phyloP scores from a whole-genome alignment of 1,284 basidiomycete genomes.

The Pterula multifida region DNA sequence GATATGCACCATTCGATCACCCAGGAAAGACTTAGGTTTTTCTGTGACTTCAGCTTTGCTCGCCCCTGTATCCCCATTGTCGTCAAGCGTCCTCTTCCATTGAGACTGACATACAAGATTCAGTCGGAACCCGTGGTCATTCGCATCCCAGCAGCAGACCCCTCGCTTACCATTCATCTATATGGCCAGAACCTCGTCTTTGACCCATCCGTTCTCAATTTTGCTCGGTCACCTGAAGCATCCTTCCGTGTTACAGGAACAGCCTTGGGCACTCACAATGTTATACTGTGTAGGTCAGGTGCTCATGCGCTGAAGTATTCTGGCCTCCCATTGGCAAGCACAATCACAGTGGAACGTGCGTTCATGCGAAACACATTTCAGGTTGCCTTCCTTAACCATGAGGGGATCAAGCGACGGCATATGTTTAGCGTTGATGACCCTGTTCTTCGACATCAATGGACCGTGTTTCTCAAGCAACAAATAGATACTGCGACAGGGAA shows the following conservation, averaged over 20 bases:
- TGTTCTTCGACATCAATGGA: conserved; percentile 66
- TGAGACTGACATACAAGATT: conserved; percentile 69
- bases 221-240: conserved; percentile 63
- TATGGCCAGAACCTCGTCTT: conserved; percentile 79
- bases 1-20: conserved; percentile 71
- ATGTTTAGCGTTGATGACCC: conserved; percentile 86
- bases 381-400: conserved; percentile 68
- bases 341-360: conserved; percentile 73
- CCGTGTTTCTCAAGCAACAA: conserved; percentile 54
- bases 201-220: conserved; percentile 73
- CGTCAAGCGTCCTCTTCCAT: conserved; percentile 63
- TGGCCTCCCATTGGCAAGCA: conserved; percentile 64
- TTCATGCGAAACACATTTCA: conserved; percentile 95
- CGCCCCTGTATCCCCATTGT: conserved; percentile 33
- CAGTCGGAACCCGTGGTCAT: conserved; percentile 81
- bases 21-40: conserved; percentile 43
- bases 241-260: conserved; percentile 81
- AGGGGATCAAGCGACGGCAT: conserved; percentile 66
- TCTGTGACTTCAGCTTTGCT: not conserved
- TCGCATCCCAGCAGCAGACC: conserved; percentile 71
- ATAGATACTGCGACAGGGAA: conserved; percentile 37
- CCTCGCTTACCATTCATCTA: conserved; percentile 67
- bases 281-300: conserved; percentile 73
- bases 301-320: conserved; percentile 71
- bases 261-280: conserved; percentile 68